Evolutionary conservation across 805 yeast species (phyloP).

Genomic region (Trichomonascus vanleenenianus): DNA sequence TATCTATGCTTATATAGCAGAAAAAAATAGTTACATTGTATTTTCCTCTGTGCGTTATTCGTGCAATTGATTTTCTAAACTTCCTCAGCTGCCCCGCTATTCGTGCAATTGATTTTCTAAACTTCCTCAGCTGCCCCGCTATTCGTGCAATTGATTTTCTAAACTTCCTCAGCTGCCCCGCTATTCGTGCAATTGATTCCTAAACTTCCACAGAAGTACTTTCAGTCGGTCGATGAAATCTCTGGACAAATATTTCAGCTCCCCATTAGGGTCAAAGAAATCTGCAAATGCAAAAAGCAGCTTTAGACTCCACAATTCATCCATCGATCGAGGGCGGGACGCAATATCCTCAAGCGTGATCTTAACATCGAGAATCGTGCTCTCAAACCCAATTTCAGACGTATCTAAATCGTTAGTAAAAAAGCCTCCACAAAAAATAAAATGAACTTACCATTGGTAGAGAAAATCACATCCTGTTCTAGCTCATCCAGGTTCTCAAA

Average conservation of each 20-base stretch:
- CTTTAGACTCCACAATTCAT: slow-evolving; percentile 58
- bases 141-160: too few relatives aligned
- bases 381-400: slow-evolving; percentile 21
- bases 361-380: slow-evolving; percentile 43
- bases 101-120: too few relatives aligned
- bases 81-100: too few relatives aligned
- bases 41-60: too few relatives aligned
- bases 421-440: too few relatives aligned
- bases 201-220: slow-evolving; percentile 7
- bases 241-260: slow-evolving; percentile 10
- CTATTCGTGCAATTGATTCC: too few relatives aligned
- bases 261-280: slow-evolving; percentile 13
- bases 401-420: too few relatives aligned
- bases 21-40: not conserved
- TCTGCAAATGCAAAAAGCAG: slow-evolving; percentile 57
- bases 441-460: too few relatives aligned
- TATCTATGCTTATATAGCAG: not conserved
- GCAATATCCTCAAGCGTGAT: slow-evolving; percentile 43
- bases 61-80: too few relatives aligned
- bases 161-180: too few relatives aligned
- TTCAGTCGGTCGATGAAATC: slow-evolving; percentile 13
- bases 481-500: not conserved
- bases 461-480: not conserved
- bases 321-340: slow-evolving; percentile 33
- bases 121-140: too few relatives aligned